These are phyloP conservation scores for Cichorium intybus DNA, from an alignment of 140 eudicot genomes.

Conservation along the genomic window DNA sequence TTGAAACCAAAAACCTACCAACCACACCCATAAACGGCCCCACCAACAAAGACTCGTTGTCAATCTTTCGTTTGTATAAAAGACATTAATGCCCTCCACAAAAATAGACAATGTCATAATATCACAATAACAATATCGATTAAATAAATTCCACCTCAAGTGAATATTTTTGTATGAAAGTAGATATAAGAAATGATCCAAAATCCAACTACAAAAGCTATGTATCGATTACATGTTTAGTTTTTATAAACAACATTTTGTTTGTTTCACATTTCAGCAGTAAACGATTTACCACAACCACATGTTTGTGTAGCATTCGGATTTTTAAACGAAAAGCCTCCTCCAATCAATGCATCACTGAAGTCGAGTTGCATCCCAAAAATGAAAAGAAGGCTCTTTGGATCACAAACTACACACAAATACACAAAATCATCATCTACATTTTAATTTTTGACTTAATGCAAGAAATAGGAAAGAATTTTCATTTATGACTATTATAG, in stretches of 20 bases:
- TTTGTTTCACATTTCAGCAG: slow-evolving; percentile 59
- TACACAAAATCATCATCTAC: neutral
- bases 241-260: slow-evolving; percentile 10
- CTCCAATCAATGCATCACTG: slow-evolving; percentile 98
- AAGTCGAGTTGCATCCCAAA: slow-evolving; percentile 95
- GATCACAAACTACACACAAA: slow-evolving; percentile 90
- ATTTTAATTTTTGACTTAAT: too few relatives aligned
- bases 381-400: slow-evolving; percentile 94
- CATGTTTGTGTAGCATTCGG: slow-evolving; percentile 99
- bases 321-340: slow-evolving; percentile 90
- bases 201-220: slow-evolving; percentile 9
- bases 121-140: neutral
- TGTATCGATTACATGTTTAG: neutral
- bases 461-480: neutral
- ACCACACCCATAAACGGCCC: too few relatives aligned
- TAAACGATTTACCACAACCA: slow-evolving; percentile 98
- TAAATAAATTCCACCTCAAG: neutral
- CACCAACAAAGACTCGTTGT: neutral
- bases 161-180: neutral
- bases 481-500: too few relatives aligned
- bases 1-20: too few relatives aligned
- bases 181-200: slow-evolving; percentile 5
- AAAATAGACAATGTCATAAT: neutral
- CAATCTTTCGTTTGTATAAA: neutral
- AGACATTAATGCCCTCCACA: neutral